Base-by-base conservation (phyloP, 768 basidiomycete species). In the Tricholoma sp. region DNA sequence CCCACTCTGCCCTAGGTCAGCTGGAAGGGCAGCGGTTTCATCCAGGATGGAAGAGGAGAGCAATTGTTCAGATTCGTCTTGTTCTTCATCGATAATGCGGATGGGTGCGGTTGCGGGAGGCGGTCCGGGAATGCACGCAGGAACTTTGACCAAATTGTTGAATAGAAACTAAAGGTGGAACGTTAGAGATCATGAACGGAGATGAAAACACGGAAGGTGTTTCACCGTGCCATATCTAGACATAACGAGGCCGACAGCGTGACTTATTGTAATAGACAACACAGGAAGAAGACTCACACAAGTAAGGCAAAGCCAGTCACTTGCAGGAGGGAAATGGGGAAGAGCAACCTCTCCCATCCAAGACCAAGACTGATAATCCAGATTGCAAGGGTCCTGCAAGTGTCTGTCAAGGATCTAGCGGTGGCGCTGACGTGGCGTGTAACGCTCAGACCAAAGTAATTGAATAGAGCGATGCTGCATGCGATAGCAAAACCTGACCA, bases 381-480 rank as follows among this genome's bases (percentile, higher is more conserved):
- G 68, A 99, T 98, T n/a, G 83, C 82, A 53, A 98, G 78, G 1
- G 97, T 98, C 63, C 97, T 81, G 74, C 94, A 97, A 6, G 94
- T 95, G 70, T 99, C 97, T 36, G 94, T 91, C 56, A 97, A 78
- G 54, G 87, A 89, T 58, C 96, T 83, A 15, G 92, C 91, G 1
- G 94, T 97, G 33, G 96, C 95, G 68, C 89, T 93, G 57, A 98
- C 91, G 66, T 91, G 86, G 59, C 86, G 80, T n/a, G 94, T 96
- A 57, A 97, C 91, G 68, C 90, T 92, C 51, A 96, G 70, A 10
- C 94, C 94, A 63, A 93, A 96, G 73, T 84, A 91, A 67, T 94
- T 95, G 82, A 91, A 94, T 32, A 87, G 66, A 6, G 86, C 78
- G 61, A 96, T 95, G 59, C 83, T 85, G 70, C 81, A 72, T 36